Conservation (phyloP, 1,284 basidiomycete species). For the Papiliotrema terrestris region DNA sequence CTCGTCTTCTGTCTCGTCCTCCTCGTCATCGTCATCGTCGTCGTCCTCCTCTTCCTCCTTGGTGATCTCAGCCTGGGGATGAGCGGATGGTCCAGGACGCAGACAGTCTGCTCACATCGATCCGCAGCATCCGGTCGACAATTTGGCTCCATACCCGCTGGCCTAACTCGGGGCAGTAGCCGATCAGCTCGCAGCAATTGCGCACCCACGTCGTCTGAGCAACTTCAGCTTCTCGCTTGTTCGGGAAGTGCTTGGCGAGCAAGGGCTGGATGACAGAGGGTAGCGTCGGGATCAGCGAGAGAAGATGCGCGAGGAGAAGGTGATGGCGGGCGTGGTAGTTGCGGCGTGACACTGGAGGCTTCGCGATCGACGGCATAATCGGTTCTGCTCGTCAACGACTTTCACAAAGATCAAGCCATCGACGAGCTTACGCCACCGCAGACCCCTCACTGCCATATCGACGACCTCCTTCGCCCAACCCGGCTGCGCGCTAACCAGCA, state of each 20-base stretch:
- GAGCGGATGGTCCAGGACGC: neutral
- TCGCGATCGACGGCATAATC: constrained; percentile 6
- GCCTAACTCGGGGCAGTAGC: constrained; percentile 84
- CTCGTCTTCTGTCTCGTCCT: constrained; percentile 54
- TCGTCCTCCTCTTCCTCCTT: constrained; percentile 91
- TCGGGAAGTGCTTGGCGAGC: constrained; percentile 80
- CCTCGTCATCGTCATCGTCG: constrained; percentile 57
- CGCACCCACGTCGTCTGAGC: constrained; percentile 87
- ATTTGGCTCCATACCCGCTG: constrained; percentile 81
- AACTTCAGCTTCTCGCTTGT: constrained; percentile 80
- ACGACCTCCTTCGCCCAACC: constrained; percentile 87
- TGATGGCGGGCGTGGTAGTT: constrained; percentile 85
- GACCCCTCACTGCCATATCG: constrained; percentile 72
- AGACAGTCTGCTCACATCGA: constrained; percentile 66
- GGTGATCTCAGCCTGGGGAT: constrained; percentile 84
- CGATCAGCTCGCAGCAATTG: constrained; percentile 78
- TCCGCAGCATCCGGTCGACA: constrained; percentile 86
- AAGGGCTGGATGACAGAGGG: constrained; percentile 80
- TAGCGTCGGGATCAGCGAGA: constrained; percentile 84
- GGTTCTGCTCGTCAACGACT: constrained; percentile 19
- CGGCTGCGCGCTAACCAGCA: constrained; percentile 87
- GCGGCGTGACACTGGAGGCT: constrained; percentile 63
- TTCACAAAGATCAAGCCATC: constrained; percentile 2
- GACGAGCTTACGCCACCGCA: constrained; percentile 74
- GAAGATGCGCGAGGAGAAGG: constrained; percentile 73